These are phyloP conservation scores for Exophiala xenobiotica DNA, from an alignment of 2,329 filamentous ascomycete genomes.

Conservation along the genomic window DNA sequence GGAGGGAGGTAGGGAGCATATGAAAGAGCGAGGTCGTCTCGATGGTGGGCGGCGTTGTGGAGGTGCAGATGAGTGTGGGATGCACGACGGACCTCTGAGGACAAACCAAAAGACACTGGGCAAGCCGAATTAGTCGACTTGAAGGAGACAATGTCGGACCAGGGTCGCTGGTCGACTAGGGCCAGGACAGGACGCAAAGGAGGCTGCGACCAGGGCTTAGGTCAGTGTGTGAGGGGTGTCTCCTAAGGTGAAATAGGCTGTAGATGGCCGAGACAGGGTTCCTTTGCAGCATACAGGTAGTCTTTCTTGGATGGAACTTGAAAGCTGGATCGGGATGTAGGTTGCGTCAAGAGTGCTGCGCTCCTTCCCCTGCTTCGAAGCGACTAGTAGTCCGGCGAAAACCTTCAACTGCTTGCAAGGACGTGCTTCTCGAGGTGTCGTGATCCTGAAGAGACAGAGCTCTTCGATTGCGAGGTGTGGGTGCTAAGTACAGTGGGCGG, in stretches of 20 bases:
- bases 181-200: conserved; percentile 12
- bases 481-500: conserved; percentile 23
- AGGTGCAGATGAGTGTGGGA: conserved; percentile 15
- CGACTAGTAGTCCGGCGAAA: too few species aligned
- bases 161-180: conserved; percentile 11
- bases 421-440: neutral
- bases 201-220: conserved; percentile 16
- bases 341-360: neutral
- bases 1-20: conserved; percentile 19
- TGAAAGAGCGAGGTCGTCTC: conserved; percentile 19
- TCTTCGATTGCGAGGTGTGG: conserved; percentile 13
- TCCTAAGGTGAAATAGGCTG: conserved; percentile 16
- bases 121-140: conserved; percentile 13
- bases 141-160: conserved; percentile 13
- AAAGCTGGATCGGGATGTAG: neutral
- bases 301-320: conserved; percentile 1
- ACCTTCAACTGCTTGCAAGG: conserved; percentile 1
- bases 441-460: neutral
- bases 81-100: conserved; percentile 6
- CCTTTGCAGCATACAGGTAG: conserved; percentile 1
- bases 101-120: conserved; percentile 10
- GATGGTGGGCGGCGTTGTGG: conserved; percentile 17
- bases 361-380: neutral
- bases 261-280: conserved; percentile 16
- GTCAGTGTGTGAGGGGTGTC: conserved; percentile 14